Evolutionary conservation across 2,329 filamentous ascomycete species (phyloP).

Genomic region (Uncinocarpus reesii): DNA sequence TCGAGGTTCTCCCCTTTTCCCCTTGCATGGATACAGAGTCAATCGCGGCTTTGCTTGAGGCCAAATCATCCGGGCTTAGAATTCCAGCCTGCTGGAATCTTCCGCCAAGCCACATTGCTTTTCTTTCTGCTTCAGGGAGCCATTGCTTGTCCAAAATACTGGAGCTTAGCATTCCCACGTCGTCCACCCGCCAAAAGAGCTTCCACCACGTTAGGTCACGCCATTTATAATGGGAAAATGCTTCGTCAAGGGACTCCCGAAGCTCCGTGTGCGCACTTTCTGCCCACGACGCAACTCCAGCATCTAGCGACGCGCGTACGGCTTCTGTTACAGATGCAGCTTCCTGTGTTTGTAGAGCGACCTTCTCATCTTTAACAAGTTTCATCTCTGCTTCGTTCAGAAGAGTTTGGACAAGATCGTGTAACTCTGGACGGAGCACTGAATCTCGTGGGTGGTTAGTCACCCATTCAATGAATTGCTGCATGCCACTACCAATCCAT

Average conservation of each 20-base stretch:
- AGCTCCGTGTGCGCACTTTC: constrained; percentile 73
- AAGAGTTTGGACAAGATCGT: constrained; percentile 56
- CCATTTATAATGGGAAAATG: constrained; percentile 69
- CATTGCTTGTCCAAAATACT: constrained; percentile 70
- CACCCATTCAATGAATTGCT: constrained; percentile 57
- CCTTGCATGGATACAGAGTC: no score
- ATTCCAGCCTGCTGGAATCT: constrained; percentile 58
- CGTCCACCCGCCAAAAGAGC: constrained; percentile 87
- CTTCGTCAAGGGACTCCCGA: constrained; percentile 64
- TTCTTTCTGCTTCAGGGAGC: constrained; percentile 66
- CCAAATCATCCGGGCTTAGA: constrained; percentile 20
- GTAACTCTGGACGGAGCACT: constrained; percentile 55
- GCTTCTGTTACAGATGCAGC: constrained; percentile 32
- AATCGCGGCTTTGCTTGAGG: neutral
- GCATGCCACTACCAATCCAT: constrained; percentile 64
- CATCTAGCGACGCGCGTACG: constrained; percentile 44
- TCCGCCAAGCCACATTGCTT: constrained; percentile 72
- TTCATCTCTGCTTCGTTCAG: constrained; percentile 38
- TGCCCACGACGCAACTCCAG: constrained; percentile 60
- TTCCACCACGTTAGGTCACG: constrained; percentile 84
- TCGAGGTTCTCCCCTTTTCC: no score
- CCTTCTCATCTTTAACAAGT: constrained; percentile 23
- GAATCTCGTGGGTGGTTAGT: constrained; percentile 34
- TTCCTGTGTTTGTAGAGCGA: constrained; percentile 25
- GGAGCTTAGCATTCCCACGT: constrained; percentile 71